These are phyloP conservation scores for Bimuria novae-zelandiae DNA, from an alignment of 2,329 filamentous ascomycete species.

Conservation along the genomic window DNA sequence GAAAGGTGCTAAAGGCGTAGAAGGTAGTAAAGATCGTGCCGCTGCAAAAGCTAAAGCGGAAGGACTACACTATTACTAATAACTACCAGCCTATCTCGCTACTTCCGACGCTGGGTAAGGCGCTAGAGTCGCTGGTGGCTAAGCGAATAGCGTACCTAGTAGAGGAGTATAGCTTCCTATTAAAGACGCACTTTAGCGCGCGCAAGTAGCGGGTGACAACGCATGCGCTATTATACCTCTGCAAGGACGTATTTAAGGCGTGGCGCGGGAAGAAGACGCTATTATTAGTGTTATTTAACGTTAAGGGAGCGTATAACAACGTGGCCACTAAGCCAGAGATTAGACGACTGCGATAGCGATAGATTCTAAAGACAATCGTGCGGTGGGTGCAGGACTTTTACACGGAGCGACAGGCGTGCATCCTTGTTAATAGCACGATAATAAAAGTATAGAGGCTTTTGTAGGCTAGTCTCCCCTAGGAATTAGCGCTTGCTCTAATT, in stretches of 20 bases:
- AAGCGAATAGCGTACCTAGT: conserved; percentile 33
- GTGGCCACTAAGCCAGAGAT: conserved; percentile 43
- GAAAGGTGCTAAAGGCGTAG: conserved; percentile 16
- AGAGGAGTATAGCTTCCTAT: conserved; percentile 34
- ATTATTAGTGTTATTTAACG: conserved; percentile 46
- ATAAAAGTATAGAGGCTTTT: conserved; percentile 7
- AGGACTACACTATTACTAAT: too few species aligned
- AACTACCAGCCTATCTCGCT: conserved; percentile 38
- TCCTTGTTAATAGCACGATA: conserved; percentile 17
- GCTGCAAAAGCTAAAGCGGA: too few species aligned
- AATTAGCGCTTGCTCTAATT: too few species aligned
- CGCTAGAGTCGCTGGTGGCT: conserved; percentile 26
- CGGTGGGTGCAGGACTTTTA: too few species aligned
- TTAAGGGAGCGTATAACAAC: conserved; percentile 50
- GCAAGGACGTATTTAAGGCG: conserved; percentile 19
- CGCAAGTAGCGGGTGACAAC: conserved; percentile 42
- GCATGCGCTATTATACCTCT: conserved; percentile 34
- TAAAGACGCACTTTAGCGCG: conserved; percentile 45
- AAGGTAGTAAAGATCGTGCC: too few species aligned
- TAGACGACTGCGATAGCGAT: conserved; percentile 37
- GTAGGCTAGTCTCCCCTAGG: conserved; percentile 15
- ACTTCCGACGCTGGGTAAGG: conserved; percentile 25
- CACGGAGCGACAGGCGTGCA: conserved; percentile 19
- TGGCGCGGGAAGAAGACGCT: conserved; percentile 31
- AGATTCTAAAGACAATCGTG: too few species aligned